phyloP scores from a whole-genome alignment of 345 rosid genomes.

The Syzygium grande region DNA sequence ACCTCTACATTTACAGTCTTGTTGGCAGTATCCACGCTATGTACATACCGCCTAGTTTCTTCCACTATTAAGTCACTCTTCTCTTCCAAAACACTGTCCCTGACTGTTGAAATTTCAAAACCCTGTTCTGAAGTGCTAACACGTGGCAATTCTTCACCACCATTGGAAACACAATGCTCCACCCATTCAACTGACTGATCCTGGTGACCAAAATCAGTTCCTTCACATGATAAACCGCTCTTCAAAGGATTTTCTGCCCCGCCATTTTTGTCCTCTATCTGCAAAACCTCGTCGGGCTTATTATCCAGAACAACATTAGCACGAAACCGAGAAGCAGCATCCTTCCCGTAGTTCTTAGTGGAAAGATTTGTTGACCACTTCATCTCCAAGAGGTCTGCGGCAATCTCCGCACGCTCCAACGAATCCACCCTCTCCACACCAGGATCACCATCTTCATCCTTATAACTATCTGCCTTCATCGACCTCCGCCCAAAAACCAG shows the following conservation, averaged over 20 bases:
- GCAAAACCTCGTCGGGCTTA: conserved; percentile 4
- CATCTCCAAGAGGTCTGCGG: conserved; percentile 80
- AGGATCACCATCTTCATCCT: conserved; percentile 20
- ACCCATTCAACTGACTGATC: conserved; percentile 1
- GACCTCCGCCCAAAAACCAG: conserved; percentile 58
- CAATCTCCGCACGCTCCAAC: conserved; percentile 77
- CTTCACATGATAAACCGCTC: conserved; percentile 1
- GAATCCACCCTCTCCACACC: conserved; percentile 33
- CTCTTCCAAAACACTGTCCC: not conserved
- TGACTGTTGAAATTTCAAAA: conserved; percentile 6
- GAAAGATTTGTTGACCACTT: conserved; percentile 81
- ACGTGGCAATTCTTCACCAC: not conserved
- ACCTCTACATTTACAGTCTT: conserved; percentile 1
- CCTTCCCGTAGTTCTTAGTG: conserved; percentile 28
- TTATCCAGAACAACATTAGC: conserved; percentile 4
- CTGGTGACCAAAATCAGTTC: not conserved
- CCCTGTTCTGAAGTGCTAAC: conserved; percentile 6
- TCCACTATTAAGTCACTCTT: conserved; percentile 15
- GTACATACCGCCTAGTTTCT: conserved; percentile 1
- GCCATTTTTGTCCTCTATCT: conserved; percentile 5
- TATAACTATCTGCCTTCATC: conserved; percentile 19
- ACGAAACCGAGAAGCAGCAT: conserved; percentile 8
- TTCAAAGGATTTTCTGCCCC: conserved; percentile 4
- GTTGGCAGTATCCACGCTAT: conserved; percentile 1
- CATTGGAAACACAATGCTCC: conserved; percentile 3